Percentiles rank a stretch among this genome's conserved stretches.
Evolutionary conservation across 345 rosid genomes (phyloP).

Genomic region (Bruguiera sexangula): DNA sequence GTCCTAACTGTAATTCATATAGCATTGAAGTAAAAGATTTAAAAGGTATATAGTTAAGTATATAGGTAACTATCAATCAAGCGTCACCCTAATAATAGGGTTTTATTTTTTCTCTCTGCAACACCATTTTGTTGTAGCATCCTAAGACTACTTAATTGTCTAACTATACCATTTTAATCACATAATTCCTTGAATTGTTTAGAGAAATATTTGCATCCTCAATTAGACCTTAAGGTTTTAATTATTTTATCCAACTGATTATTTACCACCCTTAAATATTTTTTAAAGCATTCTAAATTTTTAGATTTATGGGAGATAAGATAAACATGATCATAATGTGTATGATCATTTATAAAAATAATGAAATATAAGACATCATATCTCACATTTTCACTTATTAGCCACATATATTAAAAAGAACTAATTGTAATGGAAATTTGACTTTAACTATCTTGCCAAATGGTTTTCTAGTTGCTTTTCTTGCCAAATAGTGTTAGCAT

Average conservation of each 20-base stretch:
- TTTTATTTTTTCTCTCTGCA: no score
- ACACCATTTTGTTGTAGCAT: no score
- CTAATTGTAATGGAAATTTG: neutral
- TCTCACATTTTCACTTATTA: neutral
- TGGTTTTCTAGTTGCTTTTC: neutral
- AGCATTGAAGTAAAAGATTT: neutral
- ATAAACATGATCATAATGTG: no score
- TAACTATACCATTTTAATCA: no score
- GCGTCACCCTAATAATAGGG: no score
- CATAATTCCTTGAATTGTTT: no score
- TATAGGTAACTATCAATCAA: neutral
- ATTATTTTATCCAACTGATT: neutral
- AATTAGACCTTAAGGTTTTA: no score
- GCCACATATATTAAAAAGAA: neutral
- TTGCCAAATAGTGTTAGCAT: no score
- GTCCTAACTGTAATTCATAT: neutral
- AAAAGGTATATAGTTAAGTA: neutral
- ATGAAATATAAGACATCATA: neutral
- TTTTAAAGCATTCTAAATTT: no score
- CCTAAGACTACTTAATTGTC: neutral
- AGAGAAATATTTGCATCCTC: no score
- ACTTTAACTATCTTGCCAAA: neutral
- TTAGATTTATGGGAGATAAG: no score
- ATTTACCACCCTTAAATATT: neutral
- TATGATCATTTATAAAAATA: neutral